phyloP scores from a whole-genome alignment of 2,329 filamentous ascomycete genomes.

The Diaporthe aspalathi region DNA sequence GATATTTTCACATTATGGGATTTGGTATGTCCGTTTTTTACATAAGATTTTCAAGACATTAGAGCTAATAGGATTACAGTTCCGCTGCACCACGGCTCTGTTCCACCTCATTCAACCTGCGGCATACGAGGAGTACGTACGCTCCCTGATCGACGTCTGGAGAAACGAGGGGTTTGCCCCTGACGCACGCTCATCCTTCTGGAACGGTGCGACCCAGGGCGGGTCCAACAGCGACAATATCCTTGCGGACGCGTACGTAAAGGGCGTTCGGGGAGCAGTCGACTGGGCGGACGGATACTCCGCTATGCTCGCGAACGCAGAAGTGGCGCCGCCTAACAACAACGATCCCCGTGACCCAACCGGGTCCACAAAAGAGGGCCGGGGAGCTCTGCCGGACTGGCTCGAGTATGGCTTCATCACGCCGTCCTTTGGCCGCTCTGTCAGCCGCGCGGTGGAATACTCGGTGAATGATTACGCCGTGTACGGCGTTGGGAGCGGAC shows the following conservation, averaged over 20 bases:
- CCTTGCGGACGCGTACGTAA: conserved; percentile 78
- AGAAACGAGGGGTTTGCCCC: conserved; percentile 72
- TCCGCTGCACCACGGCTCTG: conserved; percentile 73
- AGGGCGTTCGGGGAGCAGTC: conserved; percentile 71
- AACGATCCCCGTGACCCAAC: conserved; percentile 67
- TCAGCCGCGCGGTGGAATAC: conserved; percentile 75
- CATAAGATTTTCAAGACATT: conserved; percentile 41
- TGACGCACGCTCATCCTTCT: conserved; percentile 75
- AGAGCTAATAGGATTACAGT: too few species aligned
- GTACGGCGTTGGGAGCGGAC: conserved; percentile 71
- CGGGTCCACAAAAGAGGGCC: conserved; percentile 74
- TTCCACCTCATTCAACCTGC: conserved; percentile 73
- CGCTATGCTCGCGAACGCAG: conserved; percentile 76
- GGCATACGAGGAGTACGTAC: conserved; percentile 73
- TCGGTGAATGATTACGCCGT: conserved; percentile 76
- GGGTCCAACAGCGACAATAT: conserved; percentile 79
- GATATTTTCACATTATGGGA: conserved; percentile 80
- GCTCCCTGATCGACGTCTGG: conserved; percentile 77
- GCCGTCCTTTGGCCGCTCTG: conserved; percentile 68
- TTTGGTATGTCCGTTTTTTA: conserved; percentile 43
- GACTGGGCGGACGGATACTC: conserved; percentile 73
- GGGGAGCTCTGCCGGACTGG: conserved; percentile 78
- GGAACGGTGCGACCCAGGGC: conserved; percentile 76
- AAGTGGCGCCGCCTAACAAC: conserved; percentile 70
- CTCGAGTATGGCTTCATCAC: conserved; percentile 73